Evolutionary conservation across 108 stramenopile genomes (phyloP).

Genomic region (Cylindrotheca fusiformis): DNA sequence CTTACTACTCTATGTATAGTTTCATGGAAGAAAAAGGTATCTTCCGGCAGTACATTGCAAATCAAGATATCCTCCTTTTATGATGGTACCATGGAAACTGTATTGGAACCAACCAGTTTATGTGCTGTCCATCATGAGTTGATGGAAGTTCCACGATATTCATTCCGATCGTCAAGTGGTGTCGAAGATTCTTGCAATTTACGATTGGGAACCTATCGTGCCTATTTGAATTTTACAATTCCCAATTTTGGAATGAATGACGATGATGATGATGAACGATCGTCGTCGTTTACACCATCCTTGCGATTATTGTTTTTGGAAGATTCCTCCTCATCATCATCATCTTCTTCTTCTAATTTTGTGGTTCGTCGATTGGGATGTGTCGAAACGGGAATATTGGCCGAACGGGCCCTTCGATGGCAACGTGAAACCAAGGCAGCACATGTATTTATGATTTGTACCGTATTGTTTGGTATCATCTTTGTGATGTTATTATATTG

Average conservation of each 20-base stretch:
- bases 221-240: slow-evolving; percentile 4
- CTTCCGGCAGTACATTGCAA: neutral
- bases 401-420: neutral
- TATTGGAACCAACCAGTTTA: neutral
- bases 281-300: slow-evolving; percentile 9
- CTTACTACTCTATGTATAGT: no score
- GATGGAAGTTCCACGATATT: no score
- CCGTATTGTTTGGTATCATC: neutral
- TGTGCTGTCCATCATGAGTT: no score
- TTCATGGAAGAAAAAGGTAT: no score
- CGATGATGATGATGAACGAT: slow-evolving; percentile 1
- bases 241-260: neutral
- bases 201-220: neutral
- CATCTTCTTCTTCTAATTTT: no score
- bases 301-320: slow-evolving; percentile 11
- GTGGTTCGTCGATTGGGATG: slow-evolving; percentile 12
- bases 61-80: neutral
- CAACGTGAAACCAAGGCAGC: neutral
- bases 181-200: neutral
- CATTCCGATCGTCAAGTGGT: no score
- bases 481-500: slow-evolving; percentile 1
- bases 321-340: no score
- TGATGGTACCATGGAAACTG: neutral
- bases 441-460: slow-evolving; percentile 5
- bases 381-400: slow-evolving; percentile 14